Conservation (phyloP, 805 yeast species). For the Pichia nakasei region DNA sequence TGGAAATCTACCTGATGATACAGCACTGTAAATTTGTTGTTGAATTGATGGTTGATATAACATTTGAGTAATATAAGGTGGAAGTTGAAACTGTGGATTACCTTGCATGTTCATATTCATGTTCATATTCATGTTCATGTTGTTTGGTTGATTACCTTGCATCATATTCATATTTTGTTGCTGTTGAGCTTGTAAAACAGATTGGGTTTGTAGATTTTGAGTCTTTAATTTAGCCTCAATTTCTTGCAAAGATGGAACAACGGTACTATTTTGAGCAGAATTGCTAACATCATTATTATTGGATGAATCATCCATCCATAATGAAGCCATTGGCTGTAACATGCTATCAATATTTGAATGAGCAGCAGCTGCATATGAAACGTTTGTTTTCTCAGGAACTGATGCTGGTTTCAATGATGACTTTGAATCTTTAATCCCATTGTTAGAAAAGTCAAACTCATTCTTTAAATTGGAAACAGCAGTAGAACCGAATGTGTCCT, state of each 20-base stretch:
- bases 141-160: slow-evolving; percentile 5
- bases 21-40: slow-evolving; percentile 24
- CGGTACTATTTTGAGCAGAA: slow-evolving; percentile 19
- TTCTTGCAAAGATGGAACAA: slow-evolving; percentile 67
- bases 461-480: slow-evolving; percentile 34
- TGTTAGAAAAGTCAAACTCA: slow-evolving; percentile 57
- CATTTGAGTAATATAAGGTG: slow-evolving; percentile 16
- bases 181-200: slow-evolving; percentile 21
- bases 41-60: slow-evolving; percentile 21
- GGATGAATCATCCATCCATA: slow-evolving; percentile 42
- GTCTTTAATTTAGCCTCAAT: slow-evolving; percentile 69
- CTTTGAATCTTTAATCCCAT: slow-evolving; percentile 8
- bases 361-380: slow-evolving; percentile 38
- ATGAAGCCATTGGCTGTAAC: slow-evolving; percentile 61
- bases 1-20: slow-evolving; percentile 27
- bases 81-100: slow-evolving; percentile 17
- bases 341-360: slow-evolving; percentile 29
- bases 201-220: slow-evolving; percentile 23
- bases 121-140: not conserved
- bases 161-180: slow-evolving; percentile 8
- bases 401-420: slow-evolving; percentile 14
- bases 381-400: slow-evolving; percentile 21
- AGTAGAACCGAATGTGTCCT: slow-evolving; percentile 65
- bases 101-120: slow-evolving; percentile 7
- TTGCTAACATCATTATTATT: not conserved